phyloP scores from a whole-genome alignment of 768 basidiomycete genomes.

The Amanita fuliginea region DNA sequence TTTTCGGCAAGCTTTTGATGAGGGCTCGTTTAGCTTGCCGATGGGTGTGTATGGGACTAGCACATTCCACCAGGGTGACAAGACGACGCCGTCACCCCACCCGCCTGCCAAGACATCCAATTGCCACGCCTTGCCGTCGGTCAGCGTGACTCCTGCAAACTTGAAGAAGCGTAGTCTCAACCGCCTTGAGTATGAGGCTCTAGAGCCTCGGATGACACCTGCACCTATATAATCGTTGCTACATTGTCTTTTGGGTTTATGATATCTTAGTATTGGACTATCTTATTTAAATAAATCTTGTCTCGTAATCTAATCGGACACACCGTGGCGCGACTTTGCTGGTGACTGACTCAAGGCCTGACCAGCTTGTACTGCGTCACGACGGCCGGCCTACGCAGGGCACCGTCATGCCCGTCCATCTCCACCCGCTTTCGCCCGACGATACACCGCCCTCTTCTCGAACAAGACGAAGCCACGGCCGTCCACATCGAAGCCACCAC shows the following conservation, averaged over 20 bases:
- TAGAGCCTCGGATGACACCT: conserved; percentile 4
- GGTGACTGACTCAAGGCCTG: background rate
- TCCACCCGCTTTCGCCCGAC: conserved; percentile 62
- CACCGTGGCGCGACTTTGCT: background rate
- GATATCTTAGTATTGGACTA: no score
- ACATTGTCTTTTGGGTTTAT: background rate
- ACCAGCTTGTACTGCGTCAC: no score
- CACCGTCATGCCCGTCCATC: conserved; percentile 43
- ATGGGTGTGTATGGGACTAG: conserved; percentile 69
- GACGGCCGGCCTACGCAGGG: no score
- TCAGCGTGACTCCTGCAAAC: conserved; percentile 18
- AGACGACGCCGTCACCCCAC: conserved; percentile 46
- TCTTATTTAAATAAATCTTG: no score
- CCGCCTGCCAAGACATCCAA: conserved; percentile 51
- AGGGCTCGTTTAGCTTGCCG: conserved; percentile 24
- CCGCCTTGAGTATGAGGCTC: conserved; percentile 6
- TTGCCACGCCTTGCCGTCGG: conserved; percentile 37
- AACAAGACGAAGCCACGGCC: conserved; percentile 3
- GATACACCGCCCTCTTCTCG: conserved; percentile 13
- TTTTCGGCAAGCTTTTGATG: background rate
- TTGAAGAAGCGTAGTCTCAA: conserved; percentile 9
- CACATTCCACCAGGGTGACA: conserved; percentile 56
- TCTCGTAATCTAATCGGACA: background rate
- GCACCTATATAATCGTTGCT: background rate
- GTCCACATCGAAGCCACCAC: conserved; percentile 12